These are phyloP conservation scores for Leccinum broughii DNA, from an alignment of 768 basidiomycete genomes.

Conservation along the genomic window DNA sequence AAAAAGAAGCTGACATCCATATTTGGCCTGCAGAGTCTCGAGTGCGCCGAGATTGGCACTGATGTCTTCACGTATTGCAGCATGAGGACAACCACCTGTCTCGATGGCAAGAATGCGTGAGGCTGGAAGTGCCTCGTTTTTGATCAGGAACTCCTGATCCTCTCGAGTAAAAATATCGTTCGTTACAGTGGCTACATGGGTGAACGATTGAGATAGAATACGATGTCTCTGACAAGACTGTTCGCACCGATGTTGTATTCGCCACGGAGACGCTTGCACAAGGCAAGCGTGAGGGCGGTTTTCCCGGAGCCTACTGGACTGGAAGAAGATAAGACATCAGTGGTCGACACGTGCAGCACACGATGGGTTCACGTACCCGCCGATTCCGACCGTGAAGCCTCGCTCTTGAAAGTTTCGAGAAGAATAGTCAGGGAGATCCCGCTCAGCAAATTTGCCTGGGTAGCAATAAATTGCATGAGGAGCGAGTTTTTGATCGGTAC, in stretches of 20 bases:
- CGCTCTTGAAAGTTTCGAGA: conserved; percentile 85
- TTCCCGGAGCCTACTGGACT: conserved; percentile 99
- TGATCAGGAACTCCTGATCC: conserved; percentile 96
- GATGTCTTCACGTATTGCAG: conserved; percentile 97
- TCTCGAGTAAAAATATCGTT: conserved; percentile 99
- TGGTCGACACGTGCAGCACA: not conserved
- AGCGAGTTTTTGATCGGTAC: conserved; percentile 11
- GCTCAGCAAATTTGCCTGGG: conserved; percentile 85
- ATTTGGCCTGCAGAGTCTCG: conserved; percentile 91
- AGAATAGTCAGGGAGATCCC: conserved; percentile 89
- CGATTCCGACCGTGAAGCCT: conserved; percentile 97
- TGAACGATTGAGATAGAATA: conserved; percentile 13
- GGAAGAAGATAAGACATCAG: conserved; percentile 3
- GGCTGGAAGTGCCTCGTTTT: conserved; percentile 82
- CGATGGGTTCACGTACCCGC: conserved; percentile 62
- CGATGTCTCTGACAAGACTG: not conserved
- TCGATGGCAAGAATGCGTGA: conserved; percentile 94
- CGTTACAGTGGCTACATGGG: conserved; percentile 82
- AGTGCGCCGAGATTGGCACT: conserved; percentile 96
- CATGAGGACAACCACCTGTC: conserved; percentile 97
- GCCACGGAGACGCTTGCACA: conserved; percentile 78
- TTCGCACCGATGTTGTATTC: conserved; percentile 87
- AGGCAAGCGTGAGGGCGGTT: conserved; percentile 88
- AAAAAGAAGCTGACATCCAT: conserved; percentile 84
- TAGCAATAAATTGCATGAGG: not conserved